These are phyloP conservation scores for Cyberlindnera mrakii DNA, from an alignment of 805 yeast genomes.

Conservation along the genomic window DNA sequence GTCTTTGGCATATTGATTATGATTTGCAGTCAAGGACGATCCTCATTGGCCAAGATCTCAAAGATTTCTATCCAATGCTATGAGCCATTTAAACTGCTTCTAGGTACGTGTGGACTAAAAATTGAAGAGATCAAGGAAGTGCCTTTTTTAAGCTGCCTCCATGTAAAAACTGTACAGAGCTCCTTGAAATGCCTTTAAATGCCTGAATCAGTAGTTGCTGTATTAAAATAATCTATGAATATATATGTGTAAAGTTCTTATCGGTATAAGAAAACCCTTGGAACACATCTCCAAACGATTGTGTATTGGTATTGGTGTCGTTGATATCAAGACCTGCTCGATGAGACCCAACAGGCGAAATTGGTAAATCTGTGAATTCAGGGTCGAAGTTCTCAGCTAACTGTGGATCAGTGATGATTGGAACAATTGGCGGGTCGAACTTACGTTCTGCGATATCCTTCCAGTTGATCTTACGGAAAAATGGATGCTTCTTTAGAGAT, in stretches of 20 bases:
- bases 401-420: constrained; percentile 73
- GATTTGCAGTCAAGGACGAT: too few relatives aligned
- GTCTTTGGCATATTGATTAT: too few relatives aligned
- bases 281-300: constrained; percentile 24
- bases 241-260: constrained; percentile 15
- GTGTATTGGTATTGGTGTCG: neutral
- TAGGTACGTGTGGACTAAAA: too few relatives aligned
- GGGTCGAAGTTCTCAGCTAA: constrained; percentile 80
- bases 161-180: too few relatives aligned
- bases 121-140: too few relatives aligned
- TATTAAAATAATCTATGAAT: constrained; percentile 6
- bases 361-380: constrained; percentile 69
- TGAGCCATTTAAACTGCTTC: too few relatives aligned
- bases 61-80: too few relatives aligned
- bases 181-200: too few relatives aligned
- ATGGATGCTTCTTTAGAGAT: constrained; percentile 56
- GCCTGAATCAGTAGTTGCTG: too few relatives aligned
- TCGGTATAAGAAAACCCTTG: constrained; percentile 42
- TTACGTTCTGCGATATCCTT: constrained; percentile 37
- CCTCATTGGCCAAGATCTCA: too few relatives aligned
- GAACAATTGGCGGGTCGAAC: constrained; percentile 71
- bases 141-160: too few relatives aligned
- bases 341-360: constrained; percentile 26
- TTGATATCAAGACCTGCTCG: constrained; percentile 10
- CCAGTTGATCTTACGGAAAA: constrained; percentile 79